Percentiles rank a stretch among this genome's conserved stretches.
Evolutionary conservation across 768 basidiomycete genomes (phyloP).

Genomic region (Tricholoma terreum): DNA sequence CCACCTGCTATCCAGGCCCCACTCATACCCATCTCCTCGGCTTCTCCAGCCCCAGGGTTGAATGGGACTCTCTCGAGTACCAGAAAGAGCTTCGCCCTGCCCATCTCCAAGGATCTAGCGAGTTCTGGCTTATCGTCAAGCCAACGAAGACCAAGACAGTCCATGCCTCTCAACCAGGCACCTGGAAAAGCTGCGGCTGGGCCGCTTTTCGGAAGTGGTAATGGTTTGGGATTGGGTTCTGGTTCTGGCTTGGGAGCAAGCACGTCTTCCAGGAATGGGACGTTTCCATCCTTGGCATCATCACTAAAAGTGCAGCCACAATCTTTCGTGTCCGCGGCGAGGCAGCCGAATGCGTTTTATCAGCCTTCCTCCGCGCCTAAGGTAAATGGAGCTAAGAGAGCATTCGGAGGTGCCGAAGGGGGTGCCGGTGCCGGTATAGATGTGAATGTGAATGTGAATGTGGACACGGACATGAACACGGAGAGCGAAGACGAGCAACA

Average conservation of each 20-base stretch:
- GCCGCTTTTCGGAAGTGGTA: not conserved
- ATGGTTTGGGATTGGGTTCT: not conserved
- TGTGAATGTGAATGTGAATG: constrained; percentile 1
- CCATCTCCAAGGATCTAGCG: constrained; percentile 2
- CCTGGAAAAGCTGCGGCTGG: not conserved
- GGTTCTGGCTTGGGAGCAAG: not conserved
- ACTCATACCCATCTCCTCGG: constrained; percentile 11
- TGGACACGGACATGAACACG: constrained; percentile 17
- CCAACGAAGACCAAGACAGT: not conserved
- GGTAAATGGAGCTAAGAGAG: constrained; percentile 32
- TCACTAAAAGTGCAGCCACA: constrained; percentile 34
- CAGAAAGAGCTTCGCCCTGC: constrained; percentile 27
- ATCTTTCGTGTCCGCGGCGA: constrained; percentile 33
- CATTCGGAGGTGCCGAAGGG: constrained; percentile 21
- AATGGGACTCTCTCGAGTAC: constrained; percentile 17
- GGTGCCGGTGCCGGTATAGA: not conserved
- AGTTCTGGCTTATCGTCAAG: constrained; percentile 2
- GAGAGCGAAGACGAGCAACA: constrained; percentile 12
- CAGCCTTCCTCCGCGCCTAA: constrained; percentile 31
- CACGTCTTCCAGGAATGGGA: constrained; percentile 1
- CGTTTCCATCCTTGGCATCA: not conserved
- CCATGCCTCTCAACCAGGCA: not conserved
- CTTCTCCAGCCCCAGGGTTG: not conserved
- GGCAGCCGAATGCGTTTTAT: constrained; percentile 65
- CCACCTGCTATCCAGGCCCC: constrained; percentile 11